These are phyloP conservation scores for Linanthus parryae DNA, from an alignment of 148 eudicot species.

Conservation along the genomic window DNA sequence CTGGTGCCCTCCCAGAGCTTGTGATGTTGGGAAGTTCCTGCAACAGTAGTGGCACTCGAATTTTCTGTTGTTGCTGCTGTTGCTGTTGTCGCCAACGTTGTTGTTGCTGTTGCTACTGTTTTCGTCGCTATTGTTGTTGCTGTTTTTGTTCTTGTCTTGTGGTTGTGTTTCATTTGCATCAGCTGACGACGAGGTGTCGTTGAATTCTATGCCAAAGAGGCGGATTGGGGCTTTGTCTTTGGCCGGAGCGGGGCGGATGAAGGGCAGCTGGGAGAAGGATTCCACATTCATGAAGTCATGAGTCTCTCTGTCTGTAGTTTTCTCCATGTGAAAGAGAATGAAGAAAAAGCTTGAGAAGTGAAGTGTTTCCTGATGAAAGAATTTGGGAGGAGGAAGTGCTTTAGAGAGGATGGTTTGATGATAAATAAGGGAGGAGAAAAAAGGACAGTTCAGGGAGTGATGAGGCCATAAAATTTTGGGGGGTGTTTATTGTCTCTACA, in stretches of 20 bases:
- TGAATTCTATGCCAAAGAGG: constrained; percentile 72
- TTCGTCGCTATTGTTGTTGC: neutral
- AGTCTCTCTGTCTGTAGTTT: constrained; percentile 45
- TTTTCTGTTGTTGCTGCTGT: constrained; percentile 37
- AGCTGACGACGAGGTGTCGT: neutral
- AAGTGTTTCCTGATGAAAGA: neutral
- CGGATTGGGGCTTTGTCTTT: constrained; percentile 48
- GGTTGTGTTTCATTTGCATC: constrained; percentile 4
- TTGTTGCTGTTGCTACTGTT: constrained; percentile 3
- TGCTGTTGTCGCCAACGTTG: constrained; percentile 15
- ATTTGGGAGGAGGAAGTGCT: neutral
- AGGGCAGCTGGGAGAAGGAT: constrained; percentile 89
- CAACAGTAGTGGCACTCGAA: constrained; percentile 95
- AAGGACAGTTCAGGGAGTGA: neutral
- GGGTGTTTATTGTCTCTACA: no score
- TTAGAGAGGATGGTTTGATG: neutral
- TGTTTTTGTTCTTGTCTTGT: neutral
- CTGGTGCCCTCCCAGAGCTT: constrained; percentile 97
- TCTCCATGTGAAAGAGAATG: constrained; percentile 38
- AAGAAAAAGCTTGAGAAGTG: neutral
- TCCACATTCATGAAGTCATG: constrained; percentile 93
- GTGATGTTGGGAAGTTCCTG: constrained; percentile 89
- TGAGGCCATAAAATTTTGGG: constrained; percentile 7
- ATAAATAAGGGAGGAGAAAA: neutral
- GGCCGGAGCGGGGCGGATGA: constrained; percentile 51